Evolutionary conservation across 768 basidiomycete genomes (phyloP), one percentile per base, ranked within the genome.

Genomic region (Lactarius tabidus): DNA sequence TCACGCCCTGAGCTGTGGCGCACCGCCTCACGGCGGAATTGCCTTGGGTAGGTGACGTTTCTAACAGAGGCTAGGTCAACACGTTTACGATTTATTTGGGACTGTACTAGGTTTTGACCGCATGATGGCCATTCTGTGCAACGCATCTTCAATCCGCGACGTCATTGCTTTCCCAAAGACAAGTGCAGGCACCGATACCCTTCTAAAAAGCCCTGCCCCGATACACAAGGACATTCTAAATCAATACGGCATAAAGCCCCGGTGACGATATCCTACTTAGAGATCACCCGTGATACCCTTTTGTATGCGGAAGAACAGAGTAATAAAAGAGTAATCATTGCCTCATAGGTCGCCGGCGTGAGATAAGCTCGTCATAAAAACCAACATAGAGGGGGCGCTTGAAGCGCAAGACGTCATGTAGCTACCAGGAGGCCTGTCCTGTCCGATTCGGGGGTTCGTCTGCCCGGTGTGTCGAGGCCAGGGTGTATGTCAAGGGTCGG

Each of bases 81-180:
- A 2, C 45, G 17, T 23, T 45, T n/a, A 31, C 39, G 18, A 15
- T 7, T 56, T 38, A 31, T 57, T 58, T 41, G 28, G 57, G n/a
- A 33, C 57, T 28, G 45, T 36, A 35, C 26, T 74, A 95, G 95
- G 95, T 54, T 92, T 98, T 70, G 95, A 98, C 80, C 86, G 95
- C 38, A 79, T 98, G 67, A 90, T 97, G 85, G 82, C 94, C 15
- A 94, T 95, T 68, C 82, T 98, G 3, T 95, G 93, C 79, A 85
- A 87, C 67, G 84, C 93, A 4, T 82, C 84, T 64, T 93, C 93
- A 43, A 98, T 98, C 70, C 84, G 93, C 66, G 94, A 97, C 71
- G 95, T 98, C 69, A 96, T 98, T 69, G 95, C 95, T 23, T 98
- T 98, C 79, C 95, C 95, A 10, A 98, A 98, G 80, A 89, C 90